Evolutionary conservation across 225 moss, liverwort and hornwort species (phyloP).

Genomic region (Pseudoscleropodium purum): DNA sequence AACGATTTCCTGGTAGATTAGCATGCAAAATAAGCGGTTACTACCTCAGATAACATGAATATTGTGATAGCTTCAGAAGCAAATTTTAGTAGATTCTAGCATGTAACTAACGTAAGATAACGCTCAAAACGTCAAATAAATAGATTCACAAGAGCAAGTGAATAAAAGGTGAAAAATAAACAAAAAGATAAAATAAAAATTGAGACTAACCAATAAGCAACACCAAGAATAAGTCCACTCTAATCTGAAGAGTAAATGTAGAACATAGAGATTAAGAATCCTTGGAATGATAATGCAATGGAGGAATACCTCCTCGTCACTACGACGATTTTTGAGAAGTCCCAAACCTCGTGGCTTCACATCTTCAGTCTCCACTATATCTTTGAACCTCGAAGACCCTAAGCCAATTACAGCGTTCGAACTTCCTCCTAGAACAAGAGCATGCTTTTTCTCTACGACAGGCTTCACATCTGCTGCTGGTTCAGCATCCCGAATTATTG

Average conservation of each 20-base stretch:
- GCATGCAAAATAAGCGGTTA: background rate
- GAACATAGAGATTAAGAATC: background rate
- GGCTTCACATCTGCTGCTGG: slow-evolving; percentile 15
- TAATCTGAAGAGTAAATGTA: background rate
- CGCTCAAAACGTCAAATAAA: background rate
- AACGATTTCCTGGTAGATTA: background rate
- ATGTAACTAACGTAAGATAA: background rate
- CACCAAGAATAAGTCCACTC: background rate
- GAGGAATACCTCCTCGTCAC: slow-evolving; percentile 16
- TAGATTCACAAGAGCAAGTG: background rate
- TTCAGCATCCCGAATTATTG: background rate
- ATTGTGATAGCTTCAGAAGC: background rate
- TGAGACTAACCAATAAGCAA: background rate
- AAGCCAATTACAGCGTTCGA: background rate
- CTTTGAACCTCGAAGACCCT: slow-evolving; percentile 1
- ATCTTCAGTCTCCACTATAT: slow-evolving; percentile 10
- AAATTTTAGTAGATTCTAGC: background rate
- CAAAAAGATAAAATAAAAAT: background rate
- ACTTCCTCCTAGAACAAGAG: background rate
- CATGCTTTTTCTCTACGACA: background rate
- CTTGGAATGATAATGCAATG: background rate
- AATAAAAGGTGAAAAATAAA: background rate
- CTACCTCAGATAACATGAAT: background rate
- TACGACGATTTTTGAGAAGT: background rate
- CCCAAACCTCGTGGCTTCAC: slow-evolving; percentile 5